These are phyloP conservation scores for Fusarium luffae DNA, from an alignment of 2,329 filamentous ascomycete species.

Conservation along the genomic window DNA sequence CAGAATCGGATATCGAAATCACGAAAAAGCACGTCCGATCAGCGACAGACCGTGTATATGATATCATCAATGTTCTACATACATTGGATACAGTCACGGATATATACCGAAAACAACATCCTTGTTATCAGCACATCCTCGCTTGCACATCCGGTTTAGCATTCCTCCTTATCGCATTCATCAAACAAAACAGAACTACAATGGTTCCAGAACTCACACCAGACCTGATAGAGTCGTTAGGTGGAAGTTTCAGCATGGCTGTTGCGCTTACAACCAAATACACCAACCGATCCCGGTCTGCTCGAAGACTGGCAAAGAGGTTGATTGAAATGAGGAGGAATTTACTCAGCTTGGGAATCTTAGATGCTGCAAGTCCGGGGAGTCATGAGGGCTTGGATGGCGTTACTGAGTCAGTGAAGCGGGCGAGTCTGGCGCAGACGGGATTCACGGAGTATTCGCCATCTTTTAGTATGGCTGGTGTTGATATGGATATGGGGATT, in stretches of 20 bases:
- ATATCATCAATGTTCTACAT: slow-evolving; percentile 25
- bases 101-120: slow-evolving; percentile 30
- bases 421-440: slow-evolving; percentile 11
- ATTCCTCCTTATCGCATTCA: slow-evolving; percentile 27
- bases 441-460: slow-evolving; percentile 17
- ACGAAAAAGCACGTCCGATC: slow-evolving; percentile 26
- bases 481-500: slow-evolving; percentile 31
- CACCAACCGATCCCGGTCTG: slow-evolving; percentile 9
- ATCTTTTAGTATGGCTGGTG: neutral
- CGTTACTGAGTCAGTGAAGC: slow-evolving; percentile 16
- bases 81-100: slow-evolving; percentile 17
- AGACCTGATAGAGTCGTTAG: slow-evolving; percentile 18
- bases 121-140: slow-evolving; percentile 24
- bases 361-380: slow-evolving; percentile 4
- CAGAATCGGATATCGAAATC: slow-evolving; percentile 23
- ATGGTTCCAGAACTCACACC: slow-evolving; percentile 13
- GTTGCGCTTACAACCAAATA: slow-evolving; percentile 25
- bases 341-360: slow-evolving; percentile 13
- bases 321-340: slow-evolving; percentile 25
- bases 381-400: slow-evolving; percentile 11
- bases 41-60: slow-evolving; percentile 21
- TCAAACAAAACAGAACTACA: slow-evolving; percentile 26
- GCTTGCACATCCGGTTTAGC: slow-evolving; percentile 25
- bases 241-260: slow-evolving; percentile 27
- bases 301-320: slow-evolving; percentile 18